Evolutionary conservation across 1,139 yeast species (phyloP).

Genomic region (Scheffersomyces illinoinensis): DNA sequence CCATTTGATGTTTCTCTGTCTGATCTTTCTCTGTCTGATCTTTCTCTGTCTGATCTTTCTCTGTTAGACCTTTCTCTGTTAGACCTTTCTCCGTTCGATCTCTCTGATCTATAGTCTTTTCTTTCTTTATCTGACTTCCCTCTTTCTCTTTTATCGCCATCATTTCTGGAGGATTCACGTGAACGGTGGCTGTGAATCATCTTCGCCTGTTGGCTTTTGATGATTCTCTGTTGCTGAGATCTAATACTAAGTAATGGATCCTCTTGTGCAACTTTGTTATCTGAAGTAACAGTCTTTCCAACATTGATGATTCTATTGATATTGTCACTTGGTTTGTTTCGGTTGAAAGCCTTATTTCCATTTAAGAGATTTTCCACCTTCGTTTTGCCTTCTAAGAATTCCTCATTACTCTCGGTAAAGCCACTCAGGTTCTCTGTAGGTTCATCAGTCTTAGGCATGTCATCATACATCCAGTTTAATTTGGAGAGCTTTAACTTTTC

Average conservation of each 20-base stretch:
- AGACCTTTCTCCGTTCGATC: conserved; percentile 11
- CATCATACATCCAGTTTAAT: conserved; percentile 88
- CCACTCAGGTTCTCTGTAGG: conserved; percentile 26
- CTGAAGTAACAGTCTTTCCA: conserved; percentile 12
- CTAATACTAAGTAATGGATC: conserved; percentile 60
- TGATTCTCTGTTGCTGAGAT: conserved; percentile 34
- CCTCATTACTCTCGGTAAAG: conserved; percentile 34
- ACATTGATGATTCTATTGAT: conserved; percentile 18
- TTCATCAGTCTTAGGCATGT: conserved; percentile 19
- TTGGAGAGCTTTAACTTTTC: conserved; percentile 50
- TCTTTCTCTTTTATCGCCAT: conserved; percentile 14
- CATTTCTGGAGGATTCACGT: conserved; percentile 12
- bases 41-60: conserved; percentile 2
- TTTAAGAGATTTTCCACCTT: conserved; percentile 35
- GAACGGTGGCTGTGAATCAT: conserved; percentile 13
- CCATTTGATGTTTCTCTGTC: conserved; percentile 2
- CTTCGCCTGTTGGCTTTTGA: conserved; percentile 13
- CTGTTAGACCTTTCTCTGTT: conserved; percentile 1
- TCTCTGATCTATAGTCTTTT: conserved; percentile 6
- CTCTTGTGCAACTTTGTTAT: conserved; percentile 27
- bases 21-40: background rate
- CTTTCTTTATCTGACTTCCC: background rate
- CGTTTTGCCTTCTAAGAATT: conserved; percentile 35
- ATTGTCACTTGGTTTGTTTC: conserved; percentile 11
- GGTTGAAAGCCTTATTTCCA: conserved; percentile 17